Evolutionary conservation across 2,329 filamentous ascomycete genomes (phyloP), one percentile per base, ranked within the genome.

Genomic region (Hypomyces perniciosus): DNA sequence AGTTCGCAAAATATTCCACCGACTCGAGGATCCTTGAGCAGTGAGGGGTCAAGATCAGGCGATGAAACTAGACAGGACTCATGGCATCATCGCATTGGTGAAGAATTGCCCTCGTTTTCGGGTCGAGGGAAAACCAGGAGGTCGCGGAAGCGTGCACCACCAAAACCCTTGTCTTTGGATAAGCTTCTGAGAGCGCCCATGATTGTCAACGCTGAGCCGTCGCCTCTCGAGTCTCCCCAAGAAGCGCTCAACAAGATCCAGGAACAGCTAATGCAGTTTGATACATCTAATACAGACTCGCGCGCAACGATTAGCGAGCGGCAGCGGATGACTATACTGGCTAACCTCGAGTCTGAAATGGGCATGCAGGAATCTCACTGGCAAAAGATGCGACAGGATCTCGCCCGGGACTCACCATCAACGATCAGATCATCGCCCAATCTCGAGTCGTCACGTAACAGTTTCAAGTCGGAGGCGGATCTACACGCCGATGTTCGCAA

Each of bases 271-370:
- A 68, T 65, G 52, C 73, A 71, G 35, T 66, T 80, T 7, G 77
- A 80, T 20, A 61, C 72, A 46, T 60, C 70, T 4, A 66, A 64
- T 31, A 57, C 60, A 33, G 67, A 67, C 10, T 64, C 64, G 1
- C 54, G 44, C 28, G 52, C 41, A 34, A 61, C 61, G 6, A 68
- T 68, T 48, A 73, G 65, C 54, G 65, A 72, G 29, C 66, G 68
- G 10, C 69, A 70, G 49, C 69, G 73, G 29, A 65, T 78, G 51
- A 72, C 70, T 33, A 69, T 84, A 3, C 67, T 86, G 2, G 75
- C 79, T 31, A 76, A 81, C 53, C 67, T 86, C 1, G 83, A 86
- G 60, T 70, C 69, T 54, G 83, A 86, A 62, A 80, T 85, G 74
- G 79, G 76, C 1, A 64, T 73, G 56, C 78, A 85, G 60, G 79